phyloP scores from a whole-genome alignment of 2,329 filamentous ascomycete genomes.

The Escovopsis sp. region DNA sequence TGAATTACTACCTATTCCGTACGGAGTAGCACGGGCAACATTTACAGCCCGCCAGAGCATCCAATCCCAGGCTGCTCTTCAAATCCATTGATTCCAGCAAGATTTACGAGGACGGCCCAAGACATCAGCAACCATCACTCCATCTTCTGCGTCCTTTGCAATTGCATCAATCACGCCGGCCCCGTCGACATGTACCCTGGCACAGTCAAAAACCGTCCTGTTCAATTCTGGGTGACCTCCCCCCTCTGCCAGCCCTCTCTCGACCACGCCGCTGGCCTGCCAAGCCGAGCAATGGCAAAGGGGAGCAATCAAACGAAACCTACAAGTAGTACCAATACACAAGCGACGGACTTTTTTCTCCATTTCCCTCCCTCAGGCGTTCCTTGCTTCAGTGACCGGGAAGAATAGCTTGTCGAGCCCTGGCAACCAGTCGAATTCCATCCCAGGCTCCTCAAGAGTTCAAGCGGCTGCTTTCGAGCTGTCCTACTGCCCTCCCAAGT shows the following conservation, averaged over 20 bases:
- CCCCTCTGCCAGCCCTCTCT: constrained; percentile 17
- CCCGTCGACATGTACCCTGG: background rate
- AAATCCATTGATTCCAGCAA: too few species aligned
- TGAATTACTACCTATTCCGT: too few species aligned
- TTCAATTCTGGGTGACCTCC: constrained; percentile 20
- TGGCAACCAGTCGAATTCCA: constrained; percentile 14
- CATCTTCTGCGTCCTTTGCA: too few species aligned
- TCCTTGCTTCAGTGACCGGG: constrained; percentile 14
- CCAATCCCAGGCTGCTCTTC: too few species aligned
- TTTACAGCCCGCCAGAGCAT: too few species aligned
- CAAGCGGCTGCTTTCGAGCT: constrained; percentile 14
- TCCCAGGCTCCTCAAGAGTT: constrained; percentile 13
- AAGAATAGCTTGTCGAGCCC: constrained; percentile 17
- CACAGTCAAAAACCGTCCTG: constrained; percentile 16
- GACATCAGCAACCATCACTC: too few species aligned
- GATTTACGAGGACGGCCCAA: too few species aligned
- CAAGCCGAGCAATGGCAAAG: constrained; percentile 19
- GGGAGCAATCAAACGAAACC: constrained; percentile 9
- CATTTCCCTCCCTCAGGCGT: constrained; percentile 6
- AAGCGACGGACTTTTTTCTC: constrained; percentile 11
- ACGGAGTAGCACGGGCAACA: background rate
- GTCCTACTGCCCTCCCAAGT: constrained; percentile 11
- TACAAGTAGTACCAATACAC: constrained; percentile 20
- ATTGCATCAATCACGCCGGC: too few species aligned
- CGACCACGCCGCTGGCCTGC: constrained; percentile 23